These are phyloP conservation scores for Sugiyamaella neomexicana DNA, from an alignment of 1,139 yeast genomes.

Conservation along the genomic window DNA sequence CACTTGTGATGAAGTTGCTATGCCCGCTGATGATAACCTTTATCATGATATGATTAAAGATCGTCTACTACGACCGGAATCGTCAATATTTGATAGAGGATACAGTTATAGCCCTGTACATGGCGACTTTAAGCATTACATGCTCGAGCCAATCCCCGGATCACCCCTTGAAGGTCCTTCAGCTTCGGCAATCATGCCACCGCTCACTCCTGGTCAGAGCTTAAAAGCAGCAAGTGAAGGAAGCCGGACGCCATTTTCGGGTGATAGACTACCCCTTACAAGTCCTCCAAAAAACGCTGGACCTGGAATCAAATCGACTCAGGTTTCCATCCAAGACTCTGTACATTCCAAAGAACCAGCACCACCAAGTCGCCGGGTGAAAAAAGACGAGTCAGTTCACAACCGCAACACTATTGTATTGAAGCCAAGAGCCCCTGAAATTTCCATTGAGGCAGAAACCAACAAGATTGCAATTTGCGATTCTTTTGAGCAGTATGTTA, in stretches of 20 bases:
- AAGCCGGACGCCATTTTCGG: constrained; percentile 2
- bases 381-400: neutral
- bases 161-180: neutral
- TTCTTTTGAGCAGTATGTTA: constrained; percentile 16
- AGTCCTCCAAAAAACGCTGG: neutral
- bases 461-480: constrained; percentile 19
- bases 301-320: neutral
- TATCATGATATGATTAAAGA: constrained; percentile 30
- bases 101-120: neutral
- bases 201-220: constrained; percentile 12
- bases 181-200: neutral
- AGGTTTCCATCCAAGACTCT: neutral
- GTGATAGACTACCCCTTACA: neutral
- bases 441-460: constrained; percentile 26
- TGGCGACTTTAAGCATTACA: neutral
- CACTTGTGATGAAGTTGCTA: constrained; percentile 31
- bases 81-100: neutral
- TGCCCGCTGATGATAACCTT: constrained; percentile 27
- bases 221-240: constrained; percentile 9
- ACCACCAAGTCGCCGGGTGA: neutral
- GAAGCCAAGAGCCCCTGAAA: constrained; percentile 20
- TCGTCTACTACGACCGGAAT: constrained; percentile 18
- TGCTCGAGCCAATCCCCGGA: neutral
- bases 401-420: constrained; percentile 18
- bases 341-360: constrained; percentile 1